Percentiles rank a stretch among this genome's conserved stretches.
phyloP scores from a whole-genome alignment of 2,329 filamentous ascomycete genomes.

The Monilinia aucupariae region DNA sequence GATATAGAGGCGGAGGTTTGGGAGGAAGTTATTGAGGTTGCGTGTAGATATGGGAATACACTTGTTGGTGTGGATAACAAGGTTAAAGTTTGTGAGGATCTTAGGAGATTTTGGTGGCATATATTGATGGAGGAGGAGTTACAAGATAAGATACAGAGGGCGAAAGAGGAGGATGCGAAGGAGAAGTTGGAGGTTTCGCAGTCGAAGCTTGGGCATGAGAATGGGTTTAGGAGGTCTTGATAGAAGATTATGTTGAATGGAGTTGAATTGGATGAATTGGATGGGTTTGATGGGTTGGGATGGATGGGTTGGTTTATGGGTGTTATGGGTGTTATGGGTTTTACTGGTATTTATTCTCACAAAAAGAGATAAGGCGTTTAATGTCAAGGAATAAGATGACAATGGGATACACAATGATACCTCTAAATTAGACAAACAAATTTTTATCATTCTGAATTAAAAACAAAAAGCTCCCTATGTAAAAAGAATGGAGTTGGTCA shows the following conservation, averaged over 20 bases:
- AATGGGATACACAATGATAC: not conserved
- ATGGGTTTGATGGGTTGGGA: not conserved
- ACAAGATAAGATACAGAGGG: not conserved
- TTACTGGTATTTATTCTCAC: not conserved
- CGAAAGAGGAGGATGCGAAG: not conserved
- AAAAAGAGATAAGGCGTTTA: not conserved
- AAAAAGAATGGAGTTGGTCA: too few relatives aligned
- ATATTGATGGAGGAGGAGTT: slow-evolving; percentile 7
- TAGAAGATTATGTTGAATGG: not conserved
- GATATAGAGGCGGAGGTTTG: slow-evolving; percentile 15
- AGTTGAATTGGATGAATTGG: too few relatives aligned
- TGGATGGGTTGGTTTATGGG: not conserved
- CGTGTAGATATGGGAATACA: slow-evolving; percentile 9
- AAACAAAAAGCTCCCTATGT: too few relatives aligned
- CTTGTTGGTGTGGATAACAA: not conserved
- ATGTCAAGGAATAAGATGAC: not conserved
- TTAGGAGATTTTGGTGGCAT: slow-evolving; percentile 16
- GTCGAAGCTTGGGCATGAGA: not conserved
- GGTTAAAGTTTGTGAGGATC: not conserved
- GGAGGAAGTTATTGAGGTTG: slow-evolving; percentile 16
- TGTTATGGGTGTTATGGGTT: slow-evolving; percentile 17
- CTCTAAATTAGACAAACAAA: not conserved
- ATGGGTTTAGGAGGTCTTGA: not conserved
- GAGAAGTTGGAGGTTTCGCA: not conserved
- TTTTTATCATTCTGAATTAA: not conserved